Conservation (phyloP, 2,329 filamentous ascomycete genomes). For the Ceratocystis destructans region DNA sequence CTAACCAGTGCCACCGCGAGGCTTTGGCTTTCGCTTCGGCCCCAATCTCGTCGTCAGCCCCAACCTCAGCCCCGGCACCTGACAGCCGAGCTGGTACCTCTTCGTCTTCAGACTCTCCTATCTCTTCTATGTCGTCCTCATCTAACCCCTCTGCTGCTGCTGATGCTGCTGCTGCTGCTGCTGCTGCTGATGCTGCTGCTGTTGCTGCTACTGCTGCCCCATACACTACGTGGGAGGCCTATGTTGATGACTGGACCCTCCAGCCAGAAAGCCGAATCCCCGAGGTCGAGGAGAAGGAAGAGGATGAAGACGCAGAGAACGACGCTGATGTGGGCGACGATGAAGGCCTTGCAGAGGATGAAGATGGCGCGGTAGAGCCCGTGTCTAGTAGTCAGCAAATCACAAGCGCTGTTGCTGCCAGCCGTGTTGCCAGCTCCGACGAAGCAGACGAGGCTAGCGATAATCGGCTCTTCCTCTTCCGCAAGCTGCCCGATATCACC, state of each 20-base stretch:
- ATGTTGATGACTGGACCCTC: conserved; percentile 28
- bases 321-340: conserved; percentile 23
- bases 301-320: conserved; percentile 23
- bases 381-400: neutral
- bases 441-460: conserved; percentile 19
- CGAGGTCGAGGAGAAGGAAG: conserved; percentile 21
- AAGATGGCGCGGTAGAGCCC: neutral
- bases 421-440: conserved; percentile 21
- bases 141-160: neutral
- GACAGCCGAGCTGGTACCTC: neutral
- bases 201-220: conserved; percentile 22
- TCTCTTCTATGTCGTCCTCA: neutral
- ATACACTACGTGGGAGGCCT: conserved; percentile 31
- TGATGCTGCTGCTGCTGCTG: too few species aligned
- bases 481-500: conserved; percentile 12
- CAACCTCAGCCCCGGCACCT: neutral
- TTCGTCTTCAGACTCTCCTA: conserved; percentile 4
- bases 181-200: too few species aligned
- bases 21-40: neutral
- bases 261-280: conserved; percentile 28
- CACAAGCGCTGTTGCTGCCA: conserved; percentile 5
- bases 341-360: conserved; percentile 13
- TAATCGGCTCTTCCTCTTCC: conserved; percentile 11
- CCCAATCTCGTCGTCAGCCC: neutral
- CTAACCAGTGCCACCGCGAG: conserved; percentile 2